Evolutionary conservation across 2,329 filamentous ascomycete genomes (phyloP).

Genomic region (Claviceps sp.): DNA sequence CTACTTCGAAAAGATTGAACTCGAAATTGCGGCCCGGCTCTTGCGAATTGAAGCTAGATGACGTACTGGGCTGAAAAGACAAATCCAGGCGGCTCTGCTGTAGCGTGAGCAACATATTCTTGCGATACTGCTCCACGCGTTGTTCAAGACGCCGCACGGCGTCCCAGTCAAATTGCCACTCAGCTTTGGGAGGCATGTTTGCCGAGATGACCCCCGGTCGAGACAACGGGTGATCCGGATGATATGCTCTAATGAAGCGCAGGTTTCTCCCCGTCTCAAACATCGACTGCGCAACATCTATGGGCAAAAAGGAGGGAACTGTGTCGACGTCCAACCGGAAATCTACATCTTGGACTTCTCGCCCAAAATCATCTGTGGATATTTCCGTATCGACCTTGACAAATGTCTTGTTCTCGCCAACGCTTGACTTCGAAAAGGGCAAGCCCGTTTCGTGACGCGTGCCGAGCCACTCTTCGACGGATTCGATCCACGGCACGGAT

Average conservation of each 20-base stretch:
- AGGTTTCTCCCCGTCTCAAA: constrained; percentile 71
- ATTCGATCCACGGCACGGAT: constrained; percentile 51
- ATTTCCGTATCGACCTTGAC: constrained; percentile 42
- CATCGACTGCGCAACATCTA: constrained; percentile 56
- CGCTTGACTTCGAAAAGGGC: constrained; percentile 33
- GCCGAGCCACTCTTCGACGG: constrained; percentile 64
- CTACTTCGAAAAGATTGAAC: constrained; percentile 36
- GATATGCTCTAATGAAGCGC: constrained; percentile 55
- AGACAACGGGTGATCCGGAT: constrained; percentile 57
- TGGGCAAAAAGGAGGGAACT: constrained; percentile 59
- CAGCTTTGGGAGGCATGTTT: constrained; percentile 40
- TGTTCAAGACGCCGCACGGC: constrained; percentile 51
- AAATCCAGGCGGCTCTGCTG: constrained; percentile 5
- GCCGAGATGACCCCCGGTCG: constrained; percentile 31
- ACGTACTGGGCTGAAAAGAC: not conserved
- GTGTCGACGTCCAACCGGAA: constrained; percentile 49
- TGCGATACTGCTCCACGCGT: constrained; percentile 33
- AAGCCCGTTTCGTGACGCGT: constrained; percentile 44
- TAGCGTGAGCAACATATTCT: constrained; percentile 15
- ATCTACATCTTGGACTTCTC: constrained; percentile 43
- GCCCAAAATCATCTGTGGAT: constrained; percentile 45
- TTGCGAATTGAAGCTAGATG: not conserved
- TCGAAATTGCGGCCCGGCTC: constrained; percentile 9
- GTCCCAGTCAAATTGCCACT: constrained; percentile 62
- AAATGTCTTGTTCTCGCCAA: constrained; percentile 40